phyloP scores from a whole-genome alignment of 2,329 filamentous ascomycete species.

The Exophiala phaeomuriformis region DNA sequence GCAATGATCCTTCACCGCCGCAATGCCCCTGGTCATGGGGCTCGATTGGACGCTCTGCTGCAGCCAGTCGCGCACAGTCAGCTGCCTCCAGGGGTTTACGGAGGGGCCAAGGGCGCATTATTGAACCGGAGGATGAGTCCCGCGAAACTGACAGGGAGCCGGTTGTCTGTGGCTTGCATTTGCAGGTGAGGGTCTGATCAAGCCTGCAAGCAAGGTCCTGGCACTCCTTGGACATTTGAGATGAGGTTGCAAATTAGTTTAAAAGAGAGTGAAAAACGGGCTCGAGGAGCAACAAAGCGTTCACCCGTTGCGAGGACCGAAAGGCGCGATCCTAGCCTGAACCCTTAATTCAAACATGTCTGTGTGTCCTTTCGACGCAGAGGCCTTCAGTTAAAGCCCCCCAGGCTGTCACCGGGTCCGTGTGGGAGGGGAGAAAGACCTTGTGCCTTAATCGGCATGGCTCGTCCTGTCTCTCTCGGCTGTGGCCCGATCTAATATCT shows the following conservation, averaged over 20 bases:
- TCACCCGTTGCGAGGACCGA: constrained; percentile 1
- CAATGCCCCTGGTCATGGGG: background rate
- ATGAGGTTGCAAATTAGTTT: background rate
- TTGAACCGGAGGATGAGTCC: constrained; percentile 1
- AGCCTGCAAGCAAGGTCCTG: background rate
- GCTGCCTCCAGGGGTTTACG: background rate
- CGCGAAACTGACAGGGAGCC: constrained; percentile 3
- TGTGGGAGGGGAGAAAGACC: background rate
- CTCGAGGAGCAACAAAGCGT: background rate
- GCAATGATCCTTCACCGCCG: background rate
- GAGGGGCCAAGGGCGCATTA: background rate
- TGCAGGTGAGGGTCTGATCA: background rate
- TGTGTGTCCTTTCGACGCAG: background rate
- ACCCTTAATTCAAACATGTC: background rate
- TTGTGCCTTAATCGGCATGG: background rate
- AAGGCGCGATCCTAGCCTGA: constrained; percentile 12
- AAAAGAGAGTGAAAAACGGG: background rate
- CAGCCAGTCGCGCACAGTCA: constrained; percentile 2
- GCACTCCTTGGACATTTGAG: background rate
- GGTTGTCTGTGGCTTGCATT: background rate
- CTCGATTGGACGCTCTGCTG: background rate
- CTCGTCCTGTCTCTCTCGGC: background rate
- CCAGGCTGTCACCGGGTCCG: background rate
- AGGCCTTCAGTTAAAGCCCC: background rate
- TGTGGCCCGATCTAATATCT: no score